Conservation (phyloP, 2,329 filamentous ascomycete species). For the Cladosporium oxysporum region DNA sequence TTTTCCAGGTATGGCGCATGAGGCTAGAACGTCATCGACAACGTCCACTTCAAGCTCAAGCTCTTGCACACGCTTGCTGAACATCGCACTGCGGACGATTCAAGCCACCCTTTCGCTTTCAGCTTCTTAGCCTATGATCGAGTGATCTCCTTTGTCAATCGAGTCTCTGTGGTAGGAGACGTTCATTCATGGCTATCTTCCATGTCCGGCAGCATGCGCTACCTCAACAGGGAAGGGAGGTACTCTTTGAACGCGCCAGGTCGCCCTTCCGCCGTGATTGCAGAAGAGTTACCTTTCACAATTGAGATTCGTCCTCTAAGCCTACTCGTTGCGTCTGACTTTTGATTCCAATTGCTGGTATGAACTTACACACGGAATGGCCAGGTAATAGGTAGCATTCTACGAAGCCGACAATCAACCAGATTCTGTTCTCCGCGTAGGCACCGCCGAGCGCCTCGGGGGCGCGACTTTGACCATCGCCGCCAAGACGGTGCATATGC, state of each 20-base stretch:
- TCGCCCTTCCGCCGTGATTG: background rate
- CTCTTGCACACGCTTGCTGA: background rate
- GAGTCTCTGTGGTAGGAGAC: too few species aligned
- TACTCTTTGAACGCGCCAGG: too few species aligned
- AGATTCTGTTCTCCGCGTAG: background rate
- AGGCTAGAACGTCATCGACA: slow-evolving; percentile 5
- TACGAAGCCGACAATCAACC: background rate
- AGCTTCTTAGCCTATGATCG: background rate
- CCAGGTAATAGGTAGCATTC: background rate
- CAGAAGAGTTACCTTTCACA: background rate
- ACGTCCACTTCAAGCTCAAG: background rate
- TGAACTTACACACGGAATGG: background rate
- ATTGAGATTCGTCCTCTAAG: background rate
- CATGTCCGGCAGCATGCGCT: background rate
- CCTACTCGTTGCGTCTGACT: background rate
- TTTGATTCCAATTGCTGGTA: background rate
- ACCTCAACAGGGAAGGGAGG: background rate
- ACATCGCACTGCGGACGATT: background rate
- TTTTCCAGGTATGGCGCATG: background rate
- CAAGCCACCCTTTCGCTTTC: background rate
- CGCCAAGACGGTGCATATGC: background rate
- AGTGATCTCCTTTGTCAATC: too few species aligned
- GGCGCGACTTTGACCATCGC: background rate
- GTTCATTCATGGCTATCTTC: background rate
- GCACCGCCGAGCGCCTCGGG: background rate